Evolutionary conservation across 805 yeast species (phyloP).

Genomic region (Jamesozyma jinghongensis): DNA sequence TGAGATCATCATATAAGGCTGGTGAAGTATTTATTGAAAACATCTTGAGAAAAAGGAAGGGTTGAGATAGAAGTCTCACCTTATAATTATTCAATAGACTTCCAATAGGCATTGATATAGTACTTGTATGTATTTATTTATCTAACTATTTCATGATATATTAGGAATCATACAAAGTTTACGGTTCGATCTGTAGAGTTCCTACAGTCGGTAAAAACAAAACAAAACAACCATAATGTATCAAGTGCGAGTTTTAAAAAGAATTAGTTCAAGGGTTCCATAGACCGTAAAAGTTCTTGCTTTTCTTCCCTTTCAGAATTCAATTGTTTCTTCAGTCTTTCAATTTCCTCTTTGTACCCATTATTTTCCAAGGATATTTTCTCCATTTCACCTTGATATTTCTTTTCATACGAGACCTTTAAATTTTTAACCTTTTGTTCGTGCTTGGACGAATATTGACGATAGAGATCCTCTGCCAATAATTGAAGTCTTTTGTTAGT

Average conservation of each 20-base stretch:
- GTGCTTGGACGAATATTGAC: conserved; percentile 70
- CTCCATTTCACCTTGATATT: conserved; percentile 39
- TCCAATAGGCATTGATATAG: conserved; percentile 1
- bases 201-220: too few species aligned
- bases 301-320: conserved; percentile 49
- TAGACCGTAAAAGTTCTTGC: conserved; percentile 44
- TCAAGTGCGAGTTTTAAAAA: too few species aligned
- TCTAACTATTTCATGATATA: not conserved
- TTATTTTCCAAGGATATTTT: conserved; percentile 37
- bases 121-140: not conserved
- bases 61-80: not conserved
- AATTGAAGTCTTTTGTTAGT: conserved; percentile 49
- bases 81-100: not conserved
- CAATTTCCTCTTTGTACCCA: conserved; percentile 42
- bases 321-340: conserved; percentile 40
- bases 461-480: conserved; percentile 60
- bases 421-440: conserved; percentile 57
- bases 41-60: conserved; percentile 51
- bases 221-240: too few species aligned
- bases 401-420: conserved; percentile 49
- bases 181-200: too few species aligned
- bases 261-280: conserved; percentile 28
- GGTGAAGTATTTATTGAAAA: conserved; percentile 97
- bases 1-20: conserved; percentile 93
- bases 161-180: too few species aligned